Evolutionary conservation across 2,329 filamentous ascomycete genomes (phyloP).

Genomic region (Laburnicola sp.): DNA sequence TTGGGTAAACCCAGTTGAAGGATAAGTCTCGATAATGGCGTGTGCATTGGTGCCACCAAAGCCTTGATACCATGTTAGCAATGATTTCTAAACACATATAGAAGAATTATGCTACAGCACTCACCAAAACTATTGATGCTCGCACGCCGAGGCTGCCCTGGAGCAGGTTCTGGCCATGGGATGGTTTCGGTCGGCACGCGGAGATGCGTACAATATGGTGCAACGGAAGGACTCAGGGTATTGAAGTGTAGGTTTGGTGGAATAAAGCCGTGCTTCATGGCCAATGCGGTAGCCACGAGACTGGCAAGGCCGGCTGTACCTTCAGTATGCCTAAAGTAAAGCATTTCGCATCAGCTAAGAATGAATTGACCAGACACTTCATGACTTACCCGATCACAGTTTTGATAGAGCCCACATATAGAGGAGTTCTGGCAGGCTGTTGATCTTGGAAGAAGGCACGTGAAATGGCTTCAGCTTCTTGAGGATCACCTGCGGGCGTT

Average conservation of each 20-base stretch:
- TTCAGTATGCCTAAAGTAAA: constrained; percentile 39
- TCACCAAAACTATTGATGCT: constrained; percentile 22
- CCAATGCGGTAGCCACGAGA: constrained; percentile 41
- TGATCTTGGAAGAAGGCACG: constrained; percentile 16
- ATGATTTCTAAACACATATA: neutral
- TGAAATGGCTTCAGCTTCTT: constrained; percentile 27
- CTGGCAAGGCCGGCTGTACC: constrained; percentile 43
- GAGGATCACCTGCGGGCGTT: constrained; percentile 40
- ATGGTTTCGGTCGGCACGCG: constrained; percentile 12
- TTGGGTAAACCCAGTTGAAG: neutral
- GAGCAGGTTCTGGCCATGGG: constrained; percentile 11
- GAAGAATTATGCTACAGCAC: neutral
- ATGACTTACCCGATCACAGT: constrained; percentile 38
- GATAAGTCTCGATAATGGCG: constrained; percentile 24
- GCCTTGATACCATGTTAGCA: constrained; percentile 9
- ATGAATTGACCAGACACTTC: neutral
- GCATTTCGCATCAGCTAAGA: too few relatives aligned
- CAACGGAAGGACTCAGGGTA: constrained; percentile 12
- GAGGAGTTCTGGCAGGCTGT: neutral
- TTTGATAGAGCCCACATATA: constrained; percentile 28
- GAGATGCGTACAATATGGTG: constrained; percentile 3
- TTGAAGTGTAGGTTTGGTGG: constrained; percentile 28
- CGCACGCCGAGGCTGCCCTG: constrained; percentile 8
- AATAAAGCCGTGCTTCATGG: constrained; percentile 40
- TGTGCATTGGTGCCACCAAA: constrained; percentile 32